phyloP scores from a whole-genome alignment of 2,329 filamentous ascomycete genomes.

The Sporothrix euskadiensis region DNA sequence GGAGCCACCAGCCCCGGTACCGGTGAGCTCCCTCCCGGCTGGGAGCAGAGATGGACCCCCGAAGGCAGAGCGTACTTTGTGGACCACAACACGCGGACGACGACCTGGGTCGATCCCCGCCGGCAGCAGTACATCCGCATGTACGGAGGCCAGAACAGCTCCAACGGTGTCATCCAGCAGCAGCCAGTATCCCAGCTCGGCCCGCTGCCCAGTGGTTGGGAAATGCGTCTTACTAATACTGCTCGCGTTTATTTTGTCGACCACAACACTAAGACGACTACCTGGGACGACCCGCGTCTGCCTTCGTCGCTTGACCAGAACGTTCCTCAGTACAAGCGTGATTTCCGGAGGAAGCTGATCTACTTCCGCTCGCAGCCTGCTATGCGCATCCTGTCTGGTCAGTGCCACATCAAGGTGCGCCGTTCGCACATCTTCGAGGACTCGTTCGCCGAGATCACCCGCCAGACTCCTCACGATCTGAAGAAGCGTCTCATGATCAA shows the following conservation, averaged over 20 bases:
- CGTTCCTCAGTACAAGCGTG: constrained; percentile 98
- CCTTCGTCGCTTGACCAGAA: constrained; percentile 97
- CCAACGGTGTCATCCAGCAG: constrained; percentile 87
- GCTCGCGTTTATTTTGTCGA: constrained; percentile 98
- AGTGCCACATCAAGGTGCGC: constrained; percentile 97
- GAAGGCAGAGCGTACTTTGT: constrained; percentile 97
- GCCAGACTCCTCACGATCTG: constrained; percentile 89
- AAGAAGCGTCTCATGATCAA: constrained; percentile 99
- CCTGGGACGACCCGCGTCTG: constrained; percentile 94
- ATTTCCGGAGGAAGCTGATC: constrained; percentile 96
- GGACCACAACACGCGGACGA: constrained; percentile 96
- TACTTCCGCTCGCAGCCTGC: constrained; percentile 99
- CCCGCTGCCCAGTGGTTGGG: constrained; percentile 94
- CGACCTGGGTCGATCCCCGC: constrained; percentile 96
- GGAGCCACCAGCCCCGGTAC: constrained; percentile 92
- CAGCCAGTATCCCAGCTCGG: constrained; percentile 97
- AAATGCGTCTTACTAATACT: constrained; percentile 98
- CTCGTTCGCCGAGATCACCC: constrained; percentile 97
- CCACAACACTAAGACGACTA: constrained; percentile 99
- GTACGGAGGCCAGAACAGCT: constrained; percentile 85
- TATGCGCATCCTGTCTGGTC: constrained; percentile 89
- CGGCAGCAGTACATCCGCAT: constrained; percentile 98
- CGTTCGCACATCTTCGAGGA: constrained; percentile 98
- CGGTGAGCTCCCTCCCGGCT: constrained; percentile 90
- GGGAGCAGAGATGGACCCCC: constrained; percentile 94